These are phyloP conservation scores for Lunularia cruciata DNA, from an alignment of 225 moss, liverwort and hornwort genomes.

Conservation along the genomic window DNA sequence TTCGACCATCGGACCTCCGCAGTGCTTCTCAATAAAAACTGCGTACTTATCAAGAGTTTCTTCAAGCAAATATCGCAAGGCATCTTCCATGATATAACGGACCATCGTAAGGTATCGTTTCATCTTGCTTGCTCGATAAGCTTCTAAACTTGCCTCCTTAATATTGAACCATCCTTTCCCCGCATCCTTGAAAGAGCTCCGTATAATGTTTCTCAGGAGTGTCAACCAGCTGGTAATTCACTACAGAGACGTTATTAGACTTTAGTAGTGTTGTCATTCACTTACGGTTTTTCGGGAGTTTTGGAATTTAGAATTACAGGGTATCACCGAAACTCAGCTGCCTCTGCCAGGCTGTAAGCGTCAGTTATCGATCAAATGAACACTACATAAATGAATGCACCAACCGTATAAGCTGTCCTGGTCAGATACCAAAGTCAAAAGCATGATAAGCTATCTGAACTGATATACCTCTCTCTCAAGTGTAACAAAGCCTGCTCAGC, in stretches of 20 bases:
- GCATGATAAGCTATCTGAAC: not conserved
- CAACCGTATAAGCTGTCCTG: too few relatives aligned
- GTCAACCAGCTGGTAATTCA: constrained; percentile 60
- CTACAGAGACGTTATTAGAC: constrained; percentile 12
- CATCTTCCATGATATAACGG: constrained; percentile 83
- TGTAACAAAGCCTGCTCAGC: constrained; percentile 65
- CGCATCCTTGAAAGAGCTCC: constrained; percentile 72
- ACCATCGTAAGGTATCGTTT: constrained; percentile 74
- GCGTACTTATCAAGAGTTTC: constrained; percentile 65
- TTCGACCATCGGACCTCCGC: constrained; percentile 55
- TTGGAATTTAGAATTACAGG: too few relatives aligned
- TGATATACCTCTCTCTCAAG: constrained; percentile 66
- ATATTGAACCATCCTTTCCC: constrained; percentile 87
- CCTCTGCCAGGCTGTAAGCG: too few relatives aligned
- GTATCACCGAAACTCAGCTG: too few relatives aligned
- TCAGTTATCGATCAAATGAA: too few relatives aligned
- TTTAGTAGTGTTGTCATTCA: too few relatives aligned
- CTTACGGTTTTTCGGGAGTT: too few relatives aligned
- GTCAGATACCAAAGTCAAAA: too few relatives aligned
- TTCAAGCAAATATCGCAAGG: constrained; percentile 63
- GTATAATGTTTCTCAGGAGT: constrained; percentile 65
- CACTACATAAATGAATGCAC: too few relatives aligned
- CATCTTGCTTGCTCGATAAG: constrained; percentile 89
- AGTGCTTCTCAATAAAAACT: constrained; percentile 63
- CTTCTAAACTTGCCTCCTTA: constrained; percentile 72